A percentile compares a stretch with the other conserved stretches of the same genome.
phyloP scores from a whole-genome alignment of 2,329 filamentous ascomycete species.

The Ploettnerulaceae sp. region DNA sequence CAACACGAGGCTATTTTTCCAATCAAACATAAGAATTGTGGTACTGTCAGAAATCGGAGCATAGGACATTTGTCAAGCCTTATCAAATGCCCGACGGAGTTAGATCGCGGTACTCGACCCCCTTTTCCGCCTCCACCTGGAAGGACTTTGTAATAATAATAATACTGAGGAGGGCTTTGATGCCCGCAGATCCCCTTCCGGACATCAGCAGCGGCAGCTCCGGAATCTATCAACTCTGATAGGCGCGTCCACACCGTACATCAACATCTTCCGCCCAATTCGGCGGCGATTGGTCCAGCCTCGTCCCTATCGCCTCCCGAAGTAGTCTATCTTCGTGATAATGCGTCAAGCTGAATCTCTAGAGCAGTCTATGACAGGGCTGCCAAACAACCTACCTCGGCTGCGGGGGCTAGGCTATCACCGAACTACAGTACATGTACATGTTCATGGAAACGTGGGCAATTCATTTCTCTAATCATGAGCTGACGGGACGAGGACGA shows the following conservation, averaged over 20 bases:
- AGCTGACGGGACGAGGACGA: too few species aligned
- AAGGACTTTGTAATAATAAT: too few species aligned
- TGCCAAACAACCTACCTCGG: neutral
- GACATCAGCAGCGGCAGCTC: slow-evolving; percentile 6
- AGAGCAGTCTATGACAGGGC: slow-evolving; percentile 10
- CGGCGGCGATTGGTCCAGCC: neutral
- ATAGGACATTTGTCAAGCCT: slow-evolving; percentile 6
- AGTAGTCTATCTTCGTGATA: slow-evolving; percentile 4
- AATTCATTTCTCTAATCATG: neutral
- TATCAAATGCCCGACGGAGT: slow-evolving; percentile 13
- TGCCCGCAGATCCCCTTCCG: slow-evolving; percentile 1
- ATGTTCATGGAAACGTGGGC: slow-evolving; percentile 5
- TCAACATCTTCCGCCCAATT: neutral
- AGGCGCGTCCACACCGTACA: neutral
- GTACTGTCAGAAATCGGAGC: slow-evolving; percentile 3
- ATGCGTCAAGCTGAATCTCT: slow-evolving; percentile 8
- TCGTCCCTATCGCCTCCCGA: neutral
- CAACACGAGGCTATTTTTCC: too few species aligned
- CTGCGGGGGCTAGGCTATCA: slow-evolving; percentile 4
- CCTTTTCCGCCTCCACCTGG: too few species aligned
- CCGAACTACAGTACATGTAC: too few species aligned
- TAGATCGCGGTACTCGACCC: slow-evolving; percentile 10
- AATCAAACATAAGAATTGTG: too few species aligned
- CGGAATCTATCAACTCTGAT: neutral
- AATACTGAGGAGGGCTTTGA: too few species aligned